Percentiles rank a stretch among this genome's conserved stretches.
Evolutionary conservation across 2,329 filamentous ascomycete genomes (phyloP).

Genomic region (Leptosphaerulina australis): DNA sequence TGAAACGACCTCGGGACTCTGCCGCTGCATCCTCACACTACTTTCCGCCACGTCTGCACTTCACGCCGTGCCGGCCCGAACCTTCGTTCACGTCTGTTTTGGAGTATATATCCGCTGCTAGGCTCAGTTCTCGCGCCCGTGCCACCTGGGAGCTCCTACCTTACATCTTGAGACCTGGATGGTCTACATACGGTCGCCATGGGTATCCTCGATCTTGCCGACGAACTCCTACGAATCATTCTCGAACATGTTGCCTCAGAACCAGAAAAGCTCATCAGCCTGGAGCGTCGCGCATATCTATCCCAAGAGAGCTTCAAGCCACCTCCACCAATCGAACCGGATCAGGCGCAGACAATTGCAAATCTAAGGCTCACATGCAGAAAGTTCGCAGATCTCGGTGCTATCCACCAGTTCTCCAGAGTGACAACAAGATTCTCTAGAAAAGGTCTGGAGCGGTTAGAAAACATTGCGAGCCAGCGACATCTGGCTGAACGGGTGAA

Average conservation of each 20-base stretch:
- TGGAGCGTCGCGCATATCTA: conserved; percentile 58
- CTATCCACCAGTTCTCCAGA: conserved; percentile 58
- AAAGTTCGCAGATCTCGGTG: conserved; percentile 58
- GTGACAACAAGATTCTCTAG: conserved; percentile 59
- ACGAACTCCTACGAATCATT: conserved; percentile 58
- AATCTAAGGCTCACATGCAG: conserved; percentile 44
- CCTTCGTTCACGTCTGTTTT: conserved; percentile 20
- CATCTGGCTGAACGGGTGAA: conserved; percentile 61
- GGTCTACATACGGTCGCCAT: conserved; percentile 37
- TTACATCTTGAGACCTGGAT: conserved; percentile 31
- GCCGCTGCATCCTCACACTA: conserved; percentile 28
- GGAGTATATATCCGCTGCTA: conserved; percentile 30
- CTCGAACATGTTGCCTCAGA: conserved; percentile 60
- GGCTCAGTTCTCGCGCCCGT: conserved; percentile 22
- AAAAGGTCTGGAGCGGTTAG: conserved; percentile 57
- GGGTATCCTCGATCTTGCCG: conserved; percentile 52
- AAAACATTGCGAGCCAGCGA: conserved; percentile 56
- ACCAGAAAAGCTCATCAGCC: conserved; percentile 56
- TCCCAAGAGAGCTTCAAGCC: conserved; percentile 60
- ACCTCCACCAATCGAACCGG: conserved; percentile 50
- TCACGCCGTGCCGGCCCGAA: conserved; percentile 33
- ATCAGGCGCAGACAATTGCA: conserved; percentile 49
- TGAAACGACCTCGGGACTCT: conserved; percentile 28
- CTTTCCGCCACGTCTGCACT: conserved; percentile 32
- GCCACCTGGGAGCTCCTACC: conserved; percentile 12